phyloP scores from a whole-genome alignment of 1,284 basidiomycete species.

The Microbotryum violaceum region DNA sequence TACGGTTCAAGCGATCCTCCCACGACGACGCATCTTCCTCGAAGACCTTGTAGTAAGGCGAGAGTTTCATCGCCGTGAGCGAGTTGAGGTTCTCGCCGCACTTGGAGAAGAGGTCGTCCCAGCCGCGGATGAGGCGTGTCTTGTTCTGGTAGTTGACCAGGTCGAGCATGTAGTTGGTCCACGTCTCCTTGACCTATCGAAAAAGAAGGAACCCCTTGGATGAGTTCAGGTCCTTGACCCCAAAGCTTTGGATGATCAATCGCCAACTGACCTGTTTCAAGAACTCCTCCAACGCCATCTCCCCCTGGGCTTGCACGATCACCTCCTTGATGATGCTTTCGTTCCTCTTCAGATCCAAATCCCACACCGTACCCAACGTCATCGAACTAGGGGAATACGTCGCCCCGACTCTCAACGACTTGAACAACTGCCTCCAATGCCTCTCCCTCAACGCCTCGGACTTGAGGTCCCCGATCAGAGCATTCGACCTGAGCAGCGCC shows the following conservation, averaged over 20 bases:
- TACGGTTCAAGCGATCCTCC: conserved; percentile 70
- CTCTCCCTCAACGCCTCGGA: conserved; percentile 95
- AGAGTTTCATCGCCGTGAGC: conserved; percentile 90
- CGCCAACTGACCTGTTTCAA: conserved; percentile 48
- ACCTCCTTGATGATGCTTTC: conserved; percentile 86
- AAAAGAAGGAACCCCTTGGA: background rate
- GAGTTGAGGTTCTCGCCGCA: conserved; percentile 96
- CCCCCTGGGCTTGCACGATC: conserved; percentile 95
- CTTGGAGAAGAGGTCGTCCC: conserved; percentile 96
- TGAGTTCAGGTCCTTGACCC: background rate
- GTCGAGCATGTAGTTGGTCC: conserved; percentile 93
- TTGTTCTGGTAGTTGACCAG: conserved; percentile 99
- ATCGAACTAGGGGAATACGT: conserved; percentile 54
- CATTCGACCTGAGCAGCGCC: conserved; percentile 79
- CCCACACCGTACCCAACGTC: conserved; percentile 95
- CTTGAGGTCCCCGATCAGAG: conserved; percentile 83
- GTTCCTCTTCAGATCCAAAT: conserved; percentile 90
- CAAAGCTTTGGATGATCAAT: too few relatives aligned
- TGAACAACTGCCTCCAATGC: conserved; percentile 98
- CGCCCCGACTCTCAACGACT: conserved; percentile 55
- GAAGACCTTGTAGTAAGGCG: conserved; percentile 82
- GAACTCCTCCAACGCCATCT: conserved; percentile 50
- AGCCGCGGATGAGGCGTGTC: conserved; percentile 89
- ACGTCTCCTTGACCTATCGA: conserved; percentile 82
- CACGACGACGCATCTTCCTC: conserved; percentile 45